phyloP scores from a whole-genome alignment of 371 early-diverging fungal genomes.

The Funneliformis caledonium region DNA sequence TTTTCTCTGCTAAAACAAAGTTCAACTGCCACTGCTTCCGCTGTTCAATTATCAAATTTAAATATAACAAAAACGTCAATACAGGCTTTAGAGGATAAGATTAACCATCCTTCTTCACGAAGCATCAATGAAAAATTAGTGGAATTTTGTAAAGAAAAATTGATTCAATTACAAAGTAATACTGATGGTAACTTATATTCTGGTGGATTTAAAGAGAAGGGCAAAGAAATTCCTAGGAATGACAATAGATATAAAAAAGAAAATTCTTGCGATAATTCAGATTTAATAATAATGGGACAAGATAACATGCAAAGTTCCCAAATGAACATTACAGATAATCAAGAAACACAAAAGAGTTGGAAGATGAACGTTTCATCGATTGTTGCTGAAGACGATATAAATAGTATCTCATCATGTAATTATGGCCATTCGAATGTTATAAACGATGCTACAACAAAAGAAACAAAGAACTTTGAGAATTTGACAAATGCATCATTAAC shows the following conservation, averaged over 20 bases:
- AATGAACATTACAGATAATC: neutral
- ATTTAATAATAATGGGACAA: neutral
- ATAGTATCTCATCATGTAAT: too few relatives aligned
- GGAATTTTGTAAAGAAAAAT: neutral
- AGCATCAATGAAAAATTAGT: slow-evolving; percentile 2
- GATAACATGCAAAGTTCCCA: neutral
- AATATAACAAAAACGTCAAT: slow-evolving; percentile 5
- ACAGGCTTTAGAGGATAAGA: neutral
- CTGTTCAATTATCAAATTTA: too few relatives aligned
- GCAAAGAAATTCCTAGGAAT: neutral
- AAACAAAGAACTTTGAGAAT: too few relatives aligned
- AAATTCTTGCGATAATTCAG: neutral
- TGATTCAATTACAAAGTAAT: neutral
- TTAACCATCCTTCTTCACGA: slow-evolving; percentile 2
- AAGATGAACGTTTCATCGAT: slow-evolving; percentile 8
- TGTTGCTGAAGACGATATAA: neutral
- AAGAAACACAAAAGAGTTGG: neutral
- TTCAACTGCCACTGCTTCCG: neutral
- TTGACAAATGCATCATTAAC: too few relatives aligned
- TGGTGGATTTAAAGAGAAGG: neutral
- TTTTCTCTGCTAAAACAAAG: neutral
- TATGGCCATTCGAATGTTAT: too few relatives aligned
- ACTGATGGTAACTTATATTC: neutral
- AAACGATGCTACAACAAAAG: too few relatives aligned
- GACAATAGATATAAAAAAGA: neutral